Conservation (phyloP, 176 grass and related monocot species). For the Poa annua region DNA sequence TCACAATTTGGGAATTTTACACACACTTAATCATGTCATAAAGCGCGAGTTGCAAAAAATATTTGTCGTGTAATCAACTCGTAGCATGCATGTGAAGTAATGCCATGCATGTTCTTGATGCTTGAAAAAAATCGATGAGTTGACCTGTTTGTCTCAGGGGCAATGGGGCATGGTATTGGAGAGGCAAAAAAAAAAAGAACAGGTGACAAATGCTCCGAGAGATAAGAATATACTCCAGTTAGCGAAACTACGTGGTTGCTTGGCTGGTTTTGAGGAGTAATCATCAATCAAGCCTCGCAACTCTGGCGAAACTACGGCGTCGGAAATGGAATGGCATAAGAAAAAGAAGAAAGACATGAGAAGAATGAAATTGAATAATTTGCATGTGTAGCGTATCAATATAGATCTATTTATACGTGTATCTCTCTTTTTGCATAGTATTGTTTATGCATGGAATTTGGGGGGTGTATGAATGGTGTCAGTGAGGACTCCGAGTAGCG, state of each 20-base stretch:
- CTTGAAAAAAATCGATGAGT: not conserved
- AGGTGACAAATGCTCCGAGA: not conserved
- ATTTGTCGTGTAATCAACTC: slow-evolving; percentile 42
- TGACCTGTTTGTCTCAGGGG: not conserved
- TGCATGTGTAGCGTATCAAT: not conserved
- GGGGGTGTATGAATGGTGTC: not conserved
- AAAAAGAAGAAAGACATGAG: not conserved
- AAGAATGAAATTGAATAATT: not conserved
- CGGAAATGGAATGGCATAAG: not conserved
- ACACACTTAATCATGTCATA: not conserved
- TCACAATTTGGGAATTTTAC: not conserved
- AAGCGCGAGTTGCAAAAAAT: not conserved
- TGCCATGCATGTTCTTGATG: slow-evolving; percentile 37
- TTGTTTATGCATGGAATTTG: not conserved
- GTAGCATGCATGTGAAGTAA: slow-evolving; percentile 32
- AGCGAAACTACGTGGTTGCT: not conserved
- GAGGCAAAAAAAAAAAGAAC: not conserved
- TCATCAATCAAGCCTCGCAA: not conserved
- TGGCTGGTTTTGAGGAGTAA: not conserved
- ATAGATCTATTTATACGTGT: not conserved
- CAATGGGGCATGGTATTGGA: not conserved
- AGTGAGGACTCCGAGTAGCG: slow-evolving; percentile 22
- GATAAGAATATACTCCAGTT: not conserved
- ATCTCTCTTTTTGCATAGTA: not conserved
- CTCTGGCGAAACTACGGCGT: not conserved